Base-by-base conservation (phyloP, 208 protist genomes). In the Acanthamoeba triangularis region DNA sequence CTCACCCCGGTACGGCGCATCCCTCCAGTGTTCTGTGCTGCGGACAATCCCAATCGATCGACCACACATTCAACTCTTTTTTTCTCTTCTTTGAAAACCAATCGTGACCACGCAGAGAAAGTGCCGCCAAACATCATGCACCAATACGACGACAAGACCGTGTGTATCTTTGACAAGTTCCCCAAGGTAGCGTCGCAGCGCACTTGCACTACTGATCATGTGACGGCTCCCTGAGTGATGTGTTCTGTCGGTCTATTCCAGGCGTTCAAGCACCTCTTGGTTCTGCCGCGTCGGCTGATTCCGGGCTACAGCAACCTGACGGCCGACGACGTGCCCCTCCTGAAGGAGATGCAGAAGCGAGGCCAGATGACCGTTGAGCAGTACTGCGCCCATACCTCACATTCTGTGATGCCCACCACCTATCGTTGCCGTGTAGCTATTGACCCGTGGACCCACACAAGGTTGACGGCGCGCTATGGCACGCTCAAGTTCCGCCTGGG, bases 161-260 rank as follows among this genome's bases (percentile, higher is more conserved):
- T 93, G n/a, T 63, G 49, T 25, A 80, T 93, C 30, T 25, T 56
- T n/a, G 88, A 93, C 88, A 93, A 93, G 33, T 93, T 59, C 49
- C 88, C 88, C 14, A 93, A 93, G 67, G 59, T 41, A 54, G 37
- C 3, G 37, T 41, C 37, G 1, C 37, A 41, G 37, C 37, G 3
- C 37, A 41, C n/a, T n/a, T n/a, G n/a, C n/a, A n/a, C n/a, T n/a
- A n/a, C n/a, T n/a, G n/a, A n/a, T n/a, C n/a, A n/a, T n/a, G n/a
- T n/a, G n/a, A n/a, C n/a, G n/a, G n/a, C n/a, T n/a, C n/a, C n/a
- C n/a, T n/a, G n/a, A n/a, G 49, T 52, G 49, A 20, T 84, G n/a
- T 30, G 1, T 72, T 72, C 10, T 35, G 30, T 72, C 1, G 5
- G 14, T 28, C 18, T 10, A 72, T 72, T 28, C 23, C 59, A 85